Conservation (phyloP, 2,329 filamentous ascomycete species). For the Colletotrichum tofieldiae region DNA sequence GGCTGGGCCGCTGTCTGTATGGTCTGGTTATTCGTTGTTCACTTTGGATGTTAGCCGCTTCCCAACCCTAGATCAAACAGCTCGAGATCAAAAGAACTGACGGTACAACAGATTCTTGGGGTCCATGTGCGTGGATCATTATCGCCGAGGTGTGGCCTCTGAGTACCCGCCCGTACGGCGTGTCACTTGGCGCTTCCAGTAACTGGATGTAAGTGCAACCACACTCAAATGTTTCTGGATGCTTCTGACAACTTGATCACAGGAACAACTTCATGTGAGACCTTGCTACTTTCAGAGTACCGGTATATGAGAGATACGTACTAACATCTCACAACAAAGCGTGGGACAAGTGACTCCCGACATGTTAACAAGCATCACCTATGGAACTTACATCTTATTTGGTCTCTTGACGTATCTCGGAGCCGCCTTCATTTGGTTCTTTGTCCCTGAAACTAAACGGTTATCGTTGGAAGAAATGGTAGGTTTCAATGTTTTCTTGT, state of each 20-base stretch:
- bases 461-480: conserved; percentile 77
- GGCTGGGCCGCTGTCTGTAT: conserved; percentile 80
- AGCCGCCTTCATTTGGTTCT: conserved; percentile 74
- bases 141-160: conserved; percentile 83
- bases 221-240: not conserved
- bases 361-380: conserved; percentile 75
- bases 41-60: conserved; percentile 75
- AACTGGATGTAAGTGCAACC: conserved; percentile 71
- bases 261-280: conserved; percentile 69
- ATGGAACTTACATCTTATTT: conserved; percentile 82
- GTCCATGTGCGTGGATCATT: conserved; percentile 82
- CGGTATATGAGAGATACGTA: not conserved
- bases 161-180: conserved; percentile 79
- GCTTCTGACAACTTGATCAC: conserved; percentile 12
- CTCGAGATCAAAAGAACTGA: not conserved
- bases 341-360: conserved; percentile 80
- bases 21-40: conserved; percentile 82
- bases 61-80: conserved; percentile 71
- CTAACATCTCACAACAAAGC: conserved; percentile 22
- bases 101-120: conserved; percentile 72
- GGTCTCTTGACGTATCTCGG: conserved; percentile 75
- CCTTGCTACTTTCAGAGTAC: no score
- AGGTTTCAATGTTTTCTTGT: conserved; percentile 21
- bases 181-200: conserved; percentile 76
- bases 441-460: conserved; percentile 77